phyloP scores from a whole-genome alignment of 2,329 filamentous ascomycete genomes.

The Alternaria brassicicola region DNA sequence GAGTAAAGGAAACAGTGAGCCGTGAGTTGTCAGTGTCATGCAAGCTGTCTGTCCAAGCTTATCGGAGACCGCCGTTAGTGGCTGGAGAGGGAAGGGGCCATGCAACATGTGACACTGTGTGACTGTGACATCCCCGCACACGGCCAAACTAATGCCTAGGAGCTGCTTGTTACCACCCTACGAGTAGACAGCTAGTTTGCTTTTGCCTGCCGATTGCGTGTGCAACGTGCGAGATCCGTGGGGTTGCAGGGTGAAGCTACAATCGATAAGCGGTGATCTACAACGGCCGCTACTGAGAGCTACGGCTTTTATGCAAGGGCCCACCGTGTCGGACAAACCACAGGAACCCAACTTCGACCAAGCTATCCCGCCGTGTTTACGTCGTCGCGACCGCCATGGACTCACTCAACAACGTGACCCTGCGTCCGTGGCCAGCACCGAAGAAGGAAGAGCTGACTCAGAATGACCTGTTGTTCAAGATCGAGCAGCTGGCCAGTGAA shows the following conservation, averaged over 20 bases:
- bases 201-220: neutral
- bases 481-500: constrained; percentile 77
- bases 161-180: neutral
- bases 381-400: constrained; percentile 27
- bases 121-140: constrained; percentile 12
- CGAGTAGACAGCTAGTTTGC: neutral
- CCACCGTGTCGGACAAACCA: constrained; percentile 14
- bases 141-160: constrained; percentile 3
- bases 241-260: constrained; percentile 8
- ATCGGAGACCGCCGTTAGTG: constrained; percentile 37
- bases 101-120: constrained; percentile 31
- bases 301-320: constrained; percentile 26
- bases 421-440: constrained; percentile 66
- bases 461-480: constrained; percentile 68
- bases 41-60: constrained; percentile 27
- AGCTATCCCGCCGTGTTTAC: neutral
- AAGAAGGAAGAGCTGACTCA: constrained; percentile 60
- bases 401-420: constrained; percentile 56
- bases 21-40: constrained; percentile 27
- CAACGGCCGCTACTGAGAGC: constrained; percentile 21
- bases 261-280: constrained; percentile 22
- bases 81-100: constrained; percentile 20
- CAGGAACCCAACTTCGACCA: constrained; percentile 14
- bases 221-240: constrained; percentile 2
- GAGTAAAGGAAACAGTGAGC: constrained; percentile 12